phyloP scores from a whole-genome alignment of 495 filamentous ascomycete species.

The Annulohypoxylon stygium region DNA sequence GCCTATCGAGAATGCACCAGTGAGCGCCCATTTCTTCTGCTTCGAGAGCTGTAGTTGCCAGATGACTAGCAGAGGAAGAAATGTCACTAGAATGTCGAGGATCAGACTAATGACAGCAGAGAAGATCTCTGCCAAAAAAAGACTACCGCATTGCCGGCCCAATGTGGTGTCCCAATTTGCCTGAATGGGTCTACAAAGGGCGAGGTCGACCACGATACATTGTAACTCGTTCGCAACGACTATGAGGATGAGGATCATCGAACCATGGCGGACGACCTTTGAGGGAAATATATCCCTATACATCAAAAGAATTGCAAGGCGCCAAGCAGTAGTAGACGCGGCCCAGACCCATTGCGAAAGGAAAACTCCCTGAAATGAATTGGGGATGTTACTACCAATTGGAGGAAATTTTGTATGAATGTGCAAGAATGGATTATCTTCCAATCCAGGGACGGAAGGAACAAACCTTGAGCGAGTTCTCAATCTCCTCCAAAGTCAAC shows the following conservation, averaged over 20 bases:
- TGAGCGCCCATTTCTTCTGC: background rate
- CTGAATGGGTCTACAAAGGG: background rate
- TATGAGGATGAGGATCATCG: background rate
- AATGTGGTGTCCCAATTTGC: background rate
- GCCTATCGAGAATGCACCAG: background rate
- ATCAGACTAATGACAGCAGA: background rate
- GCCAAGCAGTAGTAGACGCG: background rate
- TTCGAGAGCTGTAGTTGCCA: slow-evolving; percentile 3
- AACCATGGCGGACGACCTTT: background rate
- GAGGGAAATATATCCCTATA: background rate
- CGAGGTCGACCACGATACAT: background rate
- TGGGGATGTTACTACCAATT: background rate
- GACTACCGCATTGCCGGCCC: background rate
- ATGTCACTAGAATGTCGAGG: background rate
- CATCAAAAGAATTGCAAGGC: slow-evolving; percentile 1
- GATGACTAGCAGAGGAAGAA: slow-evolving; percentile 4
- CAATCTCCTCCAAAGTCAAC: slow-evolving; percentile 1
- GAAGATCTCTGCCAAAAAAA: background rate
- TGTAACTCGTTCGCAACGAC: background rate
- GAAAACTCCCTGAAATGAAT: background rate
- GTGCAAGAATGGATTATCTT: background rate
- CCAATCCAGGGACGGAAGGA: no score
- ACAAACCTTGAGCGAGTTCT: slow-evolving; percentile 5
- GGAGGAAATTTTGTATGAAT: background rate
- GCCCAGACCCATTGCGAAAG: background rate